Percentiles rank a stretch among this genome's conserved stretches.
These are phyloP conservation scores for Eremochloa ophiuroides DNA, from an alignment of 176 grass and related monocot species.

Conservation along the genomic window DNA sequence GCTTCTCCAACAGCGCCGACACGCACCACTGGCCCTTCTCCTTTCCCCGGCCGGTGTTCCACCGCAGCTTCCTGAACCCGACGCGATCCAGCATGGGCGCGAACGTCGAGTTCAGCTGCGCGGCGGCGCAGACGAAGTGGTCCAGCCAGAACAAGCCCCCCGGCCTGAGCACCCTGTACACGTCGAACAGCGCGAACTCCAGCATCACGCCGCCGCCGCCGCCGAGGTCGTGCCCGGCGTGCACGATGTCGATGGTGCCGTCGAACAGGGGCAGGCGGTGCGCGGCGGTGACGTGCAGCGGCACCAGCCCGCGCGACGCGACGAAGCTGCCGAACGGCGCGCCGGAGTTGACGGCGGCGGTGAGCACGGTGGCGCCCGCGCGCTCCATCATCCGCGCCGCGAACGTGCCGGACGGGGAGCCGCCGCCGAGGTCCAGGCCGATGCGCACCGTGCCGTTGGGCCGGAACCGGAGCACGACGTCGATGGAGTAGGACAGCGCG, in stretches of 20 bases:
- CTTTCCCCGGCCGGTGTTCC: slow-evolving; percentile 25
- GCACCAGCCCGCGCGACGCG: slow-evolving; percentile 45
- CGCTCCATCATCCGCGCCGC: slow-evolving; percentile 57
- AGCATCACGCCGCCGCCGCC: slow-evolving; percentile 31
- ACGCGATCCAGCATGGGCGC: slow-evolving; percentile 27
- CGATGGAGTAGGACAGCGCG: slow-evolving; percentile 40
- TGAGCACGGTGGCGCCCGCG: slow-evolving; percentile 46
- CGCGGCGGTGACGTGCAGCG: slow-evolving; percentile 42
- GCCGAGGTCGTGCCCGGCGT: slow-evolving; percentile 40
- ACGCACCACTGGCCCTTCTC: slow-evolving; percentile 49
- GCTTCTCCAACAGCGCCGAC: slow-evolving; percentile 40
- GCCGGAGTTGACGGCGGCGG: slow-evolving; percentile 29
- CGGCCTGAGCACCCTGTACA: slow-evolving; percentile 72
- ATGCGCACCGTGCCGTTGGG: slow-evolving; percentile 54
- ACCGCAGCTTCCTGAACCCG: slow-evolving; percentile 45
- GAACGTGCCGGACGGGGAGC: slow-evolving; percentile 41
- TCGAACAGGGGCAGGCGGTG: slow-evolving; percentile 72
- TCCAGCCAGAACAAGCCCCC: slow-evolving; percentile 61
- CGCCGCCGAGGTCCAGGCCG: slow-evolving; percentile 60
- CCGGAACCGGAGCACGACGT: slow-evolving; percentile 35
- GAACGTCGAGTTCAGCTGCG: slow-evolving; percentile 33
- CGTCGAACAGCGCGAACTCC: slow-evolving; percentile 57
- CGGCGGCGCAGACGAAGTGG: slow-evolving; percentile 39
- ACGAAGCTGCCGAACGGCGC: slow-evolving; percentile 61
- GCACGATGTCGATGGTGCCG: slow-evolving; percentile 60